Evolutionary conservation across 2,329 filamentous ascomycete genomes (phyloP).

Genomic region (Paracorniculantispora psalliotae): DNA sequence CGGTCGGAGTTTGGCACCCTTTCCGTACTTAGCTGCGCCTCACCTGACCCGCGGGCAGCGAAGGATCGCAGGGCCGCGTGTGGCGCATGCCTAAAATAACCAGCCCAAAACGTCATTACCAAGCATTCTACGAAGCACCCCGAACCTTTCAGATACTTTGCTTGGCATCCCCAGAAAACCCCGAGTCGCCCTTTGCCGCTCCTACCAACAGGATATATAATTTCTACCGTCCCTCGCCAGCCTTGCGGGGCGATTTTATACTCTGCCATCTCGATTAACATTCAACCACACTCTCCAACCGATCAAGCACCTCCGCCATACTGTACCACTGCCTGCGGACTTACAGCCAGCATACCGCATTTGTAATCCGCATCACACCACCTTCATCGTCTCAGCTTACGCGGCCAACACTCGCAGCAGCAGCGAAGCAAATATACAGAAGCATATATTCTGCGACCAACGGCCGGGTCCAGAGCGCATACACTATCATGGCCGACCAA

Average conservation of each 20-base stretch:
- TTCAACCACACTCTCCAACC: neutral
- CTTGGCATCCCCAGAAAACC: neutral
- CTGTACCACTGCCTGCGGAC: neutral
- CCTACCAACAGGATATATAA: neutral
- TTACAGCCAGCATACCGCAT: neutral
- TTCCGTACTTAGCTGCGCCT: neutral
- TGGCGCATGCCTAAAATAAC: constrained; percentile 6
- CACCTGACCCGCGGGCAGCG: neutral
- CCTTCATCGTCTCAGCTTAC: neutral
- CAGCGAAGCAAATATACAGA: neutral
- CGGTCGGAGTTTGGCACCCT: neutral
- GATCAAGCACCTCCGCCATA: neutral
- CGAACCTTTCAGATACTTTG: constrained; percentile 1
- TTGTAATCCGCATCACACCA: constrained; percentile 9
- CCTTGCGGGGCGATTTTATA: neutral
- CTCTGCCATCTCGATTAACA: neutral
- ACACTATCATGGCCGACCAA: constrained; percentile 14
- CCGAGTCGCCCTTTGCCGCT: neutral
- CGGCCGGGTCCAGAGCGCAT: neutral
- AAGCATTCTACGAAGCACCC: constrained; percentile 17
- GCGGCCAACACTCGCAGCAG: neutral
- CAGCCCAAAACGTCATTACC: constrained; percentile 17
- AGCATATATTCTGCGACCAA: neutral
- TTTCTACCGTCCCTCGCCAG: neutral
- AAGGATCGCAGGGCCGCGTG: neutral